Percentiles rank a stretch among this genome's conserved stretches.
Evolutionary conservation across 495 filamentous ascomycete species (phyloP).

Genomic region (Aspergillus incahuasiensis): DNA sequence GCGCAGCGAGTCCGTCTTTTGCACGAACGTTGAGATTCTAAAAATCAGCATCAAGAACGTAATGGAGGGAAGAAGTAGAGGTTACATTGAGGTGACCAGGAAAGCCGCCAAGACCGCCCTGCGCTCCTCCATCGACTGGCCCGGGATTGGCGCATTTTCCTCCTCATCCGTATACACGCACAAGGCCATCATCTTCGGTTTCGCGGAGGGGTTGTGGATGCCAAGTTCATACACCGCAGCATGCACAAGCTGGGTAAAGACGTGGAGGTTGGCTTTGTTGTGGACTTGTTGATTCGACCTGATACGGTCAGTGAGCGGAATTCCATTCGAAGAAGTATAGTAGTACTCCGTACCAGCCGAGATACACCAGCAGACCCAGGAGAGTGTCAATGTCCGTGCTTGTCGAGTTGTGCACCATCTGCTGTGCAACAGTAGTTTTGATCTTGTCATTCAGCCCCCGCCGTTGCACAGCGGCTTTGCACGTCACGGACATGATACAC

Average conservation of each 20-base stretch:
- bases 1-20: slow-evolving; percentile 42
- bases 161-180: slow-evolving; percentile 6
- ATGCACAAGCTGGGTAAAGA: slow-evolving; percentile 1
- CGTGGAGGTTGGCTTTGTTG: slow-evolving; percentile 9
- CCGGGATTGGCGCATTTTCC: not conserved
- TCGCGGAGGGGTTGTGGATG: slow-evolving; percentile 3
- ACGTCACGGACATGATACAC: slow-evolving; percentile 46
- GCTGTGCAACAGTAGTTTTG: slow-evolving; percentile 40
- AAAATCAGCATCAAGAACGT: not conserved
- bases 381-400: slow-evolving; percentile 40
- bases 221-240: slow-evolving; percentile 6
- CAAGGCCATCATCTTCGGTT: slow-evolving; percentile 4
- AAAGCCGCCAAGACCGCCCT: slow-evolving; percentile 52
- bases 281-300: slow-evolving; percentile 13
- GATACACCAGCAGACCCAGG: slow-evolving; percentile 46
- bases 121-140: slow-evolving; percentile 45
- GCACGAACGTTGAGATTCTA: slow-evolving; percentile 42
- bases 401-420: slow-evolving; percentile 28
- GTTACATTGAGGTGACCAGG: slow-evolving; percentile 46
- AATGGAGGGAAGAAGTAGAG: not conserved
- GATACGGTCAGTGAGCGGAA: not conserved
- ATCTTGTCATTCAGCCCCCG: slow-evolving; percentile 31
- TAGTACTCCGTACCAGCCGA: slow-evolving; percentile 33
- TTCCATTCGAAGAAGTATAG: not conserved
- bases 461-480: slow-evolving; percentile 30